These are phyloP conservation scores for Colletotrichum magnum DNA, from an alignment of 2,329 filamentous ascomycete genomes.

Conservation along the genomic window DNA sequence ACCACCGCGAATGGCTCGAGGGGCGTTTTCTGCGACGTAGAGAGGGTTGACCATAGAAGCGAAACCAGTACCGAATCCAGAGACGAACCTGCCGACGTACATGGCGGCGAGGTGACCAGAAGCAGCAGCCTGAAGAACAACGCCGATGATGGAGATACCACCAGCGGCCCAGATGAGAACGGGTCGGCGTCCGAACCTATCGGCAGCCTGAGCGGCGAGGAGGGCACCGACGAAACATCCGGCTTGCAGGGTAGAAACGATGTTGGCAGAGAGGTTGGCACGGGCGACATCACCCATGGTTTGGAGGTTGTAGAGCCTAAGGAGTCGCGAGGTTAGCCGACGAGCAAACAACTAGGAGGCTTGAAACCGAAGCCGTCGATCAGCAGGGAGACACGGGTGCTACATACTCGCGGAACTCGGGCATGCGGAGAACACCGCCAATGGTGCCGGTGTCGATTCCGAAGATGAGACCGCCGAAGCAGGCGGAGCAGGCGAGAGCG, in stretches of 20 bases:
- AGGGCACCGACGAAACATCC: slow-evolving; percentile 69
- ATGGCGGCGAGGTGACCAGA: slow-evolving; percentile 65
- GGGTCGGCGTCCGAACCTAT: slow-evolving; percentile 65
- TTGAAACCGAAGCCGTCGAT: no score
- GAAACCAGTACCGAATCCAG: slow-evolving; percentile 65
- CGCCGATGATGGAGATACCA: slow-evolving; percentile 63
- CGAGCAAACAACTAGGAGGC: slow-evolving; percentile 19
- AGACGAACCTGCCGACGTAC: slow-evolving; percentile 66
- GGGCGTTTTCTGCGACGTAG: slow-evolving; percentile 71
- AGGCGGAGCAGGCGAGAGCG: slow-evolving; percentile 39
- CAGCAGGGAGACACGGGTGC: slow-evolving; percentile 23
- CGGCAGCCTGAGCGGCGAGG: slow-evolving; percentile 68
- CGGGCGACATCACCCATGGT: slow-evolving; percentile 9
- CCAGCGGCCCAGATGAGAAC: slow-evolving; percentile 65
- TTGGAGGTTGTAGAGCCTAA: slow-evolving; percentile 38
- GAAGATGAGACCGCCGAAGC: slow-evolving; percentile 39
- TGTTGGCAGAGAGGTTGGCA: slow-evolving; percentile 45
- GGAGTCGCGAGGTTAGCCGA: slow-evolving; percentile 37
- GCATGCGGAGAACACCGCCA: slow-evolving; percentile 46
- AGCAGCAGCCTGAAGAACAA: slow-evolving; percentile 54
- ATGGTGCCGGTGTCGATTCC: slow-evolving; percentile 48
- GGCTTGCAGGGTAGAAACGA: slow-evolving; percentile 64
- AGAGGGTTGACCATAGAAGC: slow-evolving; percentile 68
- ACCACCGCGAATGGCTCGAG: slow-evolving; percentile 65
- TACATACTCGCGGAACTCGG: slow-evolving; percentile 42